These are phyloP conservation scores for Phycomyces nitens DNA, from an alignment of 192 early-diverging fungal species.

Conservation along the genomic window DNA sequence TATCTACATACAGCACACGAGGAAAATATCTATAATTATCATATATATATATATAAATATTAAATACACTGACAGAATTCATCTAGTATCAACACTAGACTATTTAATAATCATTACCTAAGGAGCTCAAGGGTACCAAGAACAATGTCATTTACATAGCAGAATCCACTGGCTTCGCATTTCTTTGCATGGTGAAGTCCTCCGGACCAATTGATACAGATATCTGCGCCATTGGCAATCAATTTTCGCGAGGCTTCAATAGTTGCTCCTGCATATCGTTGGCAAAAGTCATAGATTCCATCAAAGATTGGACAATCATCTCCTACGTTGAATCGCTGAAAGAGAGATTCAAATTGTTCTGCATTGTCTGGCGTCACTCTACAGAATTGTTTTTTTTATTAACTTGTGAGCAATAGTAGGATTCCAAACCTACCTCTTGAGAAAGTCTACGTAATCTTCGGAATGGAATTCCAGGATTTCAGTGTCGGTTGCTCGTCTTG, in stretches of 20 bases:
- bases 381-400: neutral
- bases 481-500: conserved; percentile 77
- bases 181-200: conserved; percentile 93
- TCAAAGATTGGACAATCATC: conserved; percentile 99
- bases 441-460: conserved; percentile 94
- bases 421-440: conserved; percentile 57
- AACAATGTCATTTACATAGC: conserved; percentile 98
- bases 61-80: no score
- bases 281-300: conserved; percentile 94
- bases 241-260: conserved; percentile 89
- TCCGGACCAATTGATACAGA: conserved; percentile 97
- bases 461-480: conserved; percentile 95
- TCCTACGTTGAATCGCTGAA: conserved; percentile 82
- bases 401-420: neutral
- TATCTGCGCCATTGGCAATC: conserved; percentile 76
- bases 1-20: conserved; percentile 93
- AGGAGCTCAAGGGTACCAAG: conserved; percentile 87
- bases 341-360: conserved; percentile 53
- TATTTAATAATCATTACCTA: no score
- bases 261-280: conserved; percentile 89
- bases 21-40: conserved; percentile 62
- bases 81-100: no score
- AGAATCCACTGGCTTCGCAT: conserved; percentile 90
- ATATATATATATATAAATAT: no score
- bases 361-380: conserved; percentile 72